Conservation (phyloP, 208 protist genomes). For the Leishmania braziliensis region DNA sequence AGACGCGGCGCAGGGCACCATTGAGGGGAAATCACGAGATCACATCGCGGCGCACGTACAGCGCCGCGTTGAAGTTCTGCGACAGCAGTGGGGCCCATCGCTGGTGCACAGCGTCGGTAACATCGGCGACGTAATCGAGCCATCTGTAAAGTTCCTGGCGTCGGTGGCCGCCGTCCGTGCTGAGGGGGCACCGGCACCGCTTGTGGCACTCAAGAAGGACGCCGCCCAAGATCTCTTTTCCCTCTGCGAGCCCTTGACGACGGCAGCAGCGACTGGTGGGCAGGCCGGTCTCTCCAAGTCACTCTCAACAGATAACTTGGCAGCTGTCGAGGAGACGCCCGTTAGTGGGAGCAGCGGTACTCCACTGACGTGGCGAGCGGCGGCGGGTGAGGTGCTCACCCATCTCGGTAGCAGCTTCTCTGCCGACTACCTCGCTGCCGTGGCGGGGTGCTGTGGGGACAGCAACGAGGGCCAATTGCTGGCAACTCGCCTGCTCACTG, state of each 20-base stretch:
- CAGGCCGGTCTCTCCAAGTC: slow-evolving; percentile 1
- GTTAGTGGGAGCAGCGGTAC: slow-evolving; percentile 19
- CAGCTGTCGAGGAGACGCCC: slow-evolving; percentile 21
- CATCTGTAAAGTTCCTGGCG: slow-evolving; percentile 57
- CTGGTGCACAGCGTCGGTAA: slow-evolving; percentile 51
- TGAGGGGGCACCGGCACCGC: slow-evolving; percentile 40
- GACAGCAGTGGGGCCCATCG: slow-evolving; percentile 51
- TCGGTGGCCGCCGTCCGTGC: slow-evolving; percentile 44
- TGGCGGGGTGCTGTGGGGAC: slow-evolving; percentile 73
- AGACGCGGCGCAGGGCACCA: slow-evolving; percentile 15
- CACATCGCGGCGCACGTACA: slow-evolving; percentile 27
- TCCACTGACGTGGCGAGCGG: slow-evolving; percentile 21
- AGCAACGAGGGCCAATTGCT: slow-evolving; percentile 69
- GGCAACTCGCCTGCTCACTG: slow-evolving; percentile 63
- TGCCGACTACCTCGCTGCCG: slow-evolving; percentile 67
- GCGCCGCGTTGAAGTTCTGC: slow-evolving; percentile 39
- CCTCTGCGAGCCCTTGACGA: slow-evolving; percentile 21
- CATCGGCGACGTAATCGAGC: slow-evolving; percentile 52
- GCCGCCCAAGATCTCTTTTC: slow-evolving; percentile 53
- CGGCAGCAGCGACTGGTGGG: neutral
- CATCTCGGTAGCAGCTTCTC: slow-evolving; percentile 52
- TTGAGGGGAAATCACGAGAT: slow-evolving; percentile 16
- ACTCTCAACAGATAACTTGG: slow-evolving; percentile 7
- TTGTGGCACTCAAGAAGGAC: slow-evolving; percentile 57
- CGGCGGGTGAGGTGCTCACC: slow-evolving; percentile 42